Conservation (phyloP, 768 basidiomycete genomes). For the Cystobasidium ongulense region DNA sequence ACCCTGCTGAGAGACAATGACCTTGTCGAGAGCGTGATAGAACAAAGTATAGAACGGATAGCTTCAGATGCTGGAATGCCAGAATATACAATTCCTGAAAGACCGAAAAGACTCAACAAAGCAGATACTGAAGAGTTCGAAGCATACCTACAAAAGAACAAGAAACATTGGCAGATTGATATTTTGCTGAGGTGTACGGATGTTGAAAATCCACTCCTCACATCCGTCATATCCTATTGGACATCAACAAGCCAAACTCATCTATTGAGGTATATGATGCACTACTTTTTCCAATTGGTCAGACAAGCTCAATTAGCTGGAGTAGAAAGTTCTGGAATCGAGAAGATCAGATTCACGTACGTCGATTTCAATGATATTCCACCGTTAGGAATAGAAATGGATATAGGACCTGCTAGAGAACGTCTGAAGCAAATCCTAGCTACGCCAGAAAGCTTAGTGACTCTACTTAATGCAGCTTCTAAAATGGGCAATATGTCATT, state of each 20-base stretch:
- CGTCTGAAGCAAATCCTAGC: neutral
- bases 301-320: neutral
- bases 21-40: neutral
- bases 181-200: neutral
- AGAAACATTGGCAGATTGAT: neutral
- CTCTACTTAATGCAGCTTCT: neutral
- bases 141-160: neutral
- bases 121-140: neutral
- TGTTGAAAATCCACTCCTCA: neutral
- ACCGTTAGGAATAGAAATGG: neutral
- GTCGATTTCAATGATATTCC: neutral
- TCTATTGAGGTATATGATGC: neutral
- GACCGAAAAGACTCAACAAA: neutral
- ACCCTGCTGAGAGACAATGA: neutral
- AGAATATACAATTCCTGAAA: neutral
- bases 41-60: neutral
- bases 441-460: neutral
- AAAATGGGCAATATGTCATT: slow-evolving; percentile 1
- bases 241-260: neutral
- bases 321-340: neutral
- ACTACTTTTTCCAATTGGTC: neutral
- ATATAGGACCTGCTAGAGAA: neutral
- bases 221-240: neutral
- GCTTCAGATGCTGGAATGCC: neutral
- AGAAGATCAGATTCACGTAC: neutral